Base-by-base conservation (phyloP, 441 rosid species). In the Melastoma candidum region DNA sequence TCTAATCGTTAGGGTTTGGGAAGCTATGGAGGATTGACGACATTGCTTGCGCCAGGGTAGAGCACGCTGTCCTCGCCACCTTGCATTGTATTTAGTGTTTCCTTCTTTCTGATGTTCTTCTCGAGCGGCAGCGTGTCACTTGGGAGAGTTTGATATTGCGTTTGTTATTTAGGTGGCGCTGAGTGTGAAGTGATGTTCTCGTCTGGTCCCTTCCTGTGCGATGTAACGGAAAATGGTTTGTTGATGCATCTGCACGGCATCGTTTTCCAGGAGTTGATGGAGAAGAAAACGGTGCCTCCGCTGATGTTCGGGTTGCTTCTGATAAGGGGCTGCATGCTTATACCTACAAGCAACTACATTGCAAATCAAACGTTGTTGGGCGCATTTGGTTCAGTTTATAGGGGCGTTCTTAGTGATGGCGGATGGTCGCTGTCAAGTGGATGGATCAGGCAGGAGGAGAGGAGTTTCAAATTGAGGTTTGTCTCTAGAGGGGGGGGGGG, bases 371-470 rank as follows among this genome's bases (percentile, higher is more conserved):
- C 71, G 94, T 85, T 53, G 87, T 92, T 60, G 98, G 98, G 94
- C 71, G 90, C 84, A 5, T 92, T 92, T 53, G 98, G 96, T 2
- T 75, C 68, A 10, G 98, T 92, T 5, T 92, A 85, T 46, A 80
- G 83, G 26, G 95, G 95, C 51, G 87, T 92, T 57, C 95, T 92
- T 56, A 71, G 27, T 44, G 74, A 85, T 73, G 95, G 96, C 25
- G 71, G 72, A 92, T 84, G 75, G 85, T 87, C 68, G 98, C 92
- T 64, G 72, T 92, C 26, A 92, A 92, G 78, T 72, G 80, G 11
- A 85, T 92, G 96, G 94, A 83, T 54, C 87, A 82, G 65, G 87
- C 81, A 0, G 98, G 96, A 93, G 7, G 95, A 65, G 92, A 87
- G 51, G 98, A 92, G 64, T 87, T 92, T 59, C 67, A 82, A 73